Conservation (phyloP, 192 early-diverging fungal genomes). For the Backusella luteola region DNA sequence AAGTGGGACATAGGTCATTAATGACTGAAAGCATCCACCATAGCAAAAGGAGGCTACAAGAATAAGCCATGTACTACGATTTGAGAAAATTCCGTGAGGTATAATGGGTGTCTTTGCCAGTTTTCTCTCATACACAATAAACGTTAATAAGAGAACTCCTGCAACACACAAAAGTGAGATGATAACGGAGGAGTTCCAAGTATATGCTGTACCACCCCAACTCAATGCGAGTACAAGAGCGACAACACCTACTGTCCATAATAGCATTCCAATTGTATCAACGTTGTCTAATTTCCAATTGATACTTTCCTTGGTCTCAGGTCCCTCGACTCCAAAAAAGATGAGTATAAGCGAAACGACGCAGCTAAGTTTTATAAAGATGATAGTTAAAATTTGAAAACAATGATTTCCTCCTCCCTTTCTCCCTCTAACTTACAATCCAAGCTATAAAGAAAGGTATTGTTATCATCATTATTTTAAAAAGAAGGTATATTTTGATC, state of each 20-base stretch:
- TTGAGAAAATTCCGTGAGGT: constrained; percentile 28
- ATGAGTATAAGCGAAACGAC: constrained; percentile 39
- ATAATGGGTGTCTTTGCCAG: constrained; percentile 23
- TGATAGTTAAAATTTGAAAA: not conserved
- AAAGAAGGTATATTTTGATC: not conserved
- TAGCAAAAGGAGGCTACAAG: constrained; percentile 25
- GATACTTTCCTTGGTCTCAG: not conserved
- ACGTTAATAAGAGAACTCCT: constrained; percentile 6
- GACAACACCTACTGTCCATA: constrained; percentile 41
- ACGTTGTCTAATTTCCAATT: constrained; percentile 37
- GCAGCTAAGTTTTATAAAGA: constrained; percentile 27
- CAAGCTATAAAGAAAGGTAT: constrained; percentile 36
- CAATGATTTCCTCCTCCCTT: not conserved
- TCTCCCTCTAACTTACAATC: constrained; percentile 42
- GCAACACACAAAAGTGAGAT: constrained; percentile 25
- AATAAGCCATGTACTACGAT: constrained; percentile 24
- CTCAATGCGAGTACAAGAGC: constrained; percentile 54
- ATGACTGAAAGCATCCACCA: constrained; percentile 33
- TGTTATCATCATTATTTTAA: constrained; percentile 15
- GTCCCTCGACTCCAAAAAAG: constrained; percentile 34
- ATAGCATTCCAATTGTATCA: constrained; percentile 48
- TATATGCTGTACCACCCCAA: constrained; percentile 53
- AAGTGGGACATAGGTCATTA: constrained; percentile 35
- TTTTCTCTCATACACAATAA: constrained; percentile 17
- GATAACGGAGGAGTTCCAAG: constrained; percentile 27